A percentile compares a stretch with the other conserved stretches of the same genome.
Evolutionary conservation across 1,284 basidiomycete species (phyloP).

Genomic region (Fomitiporia mediterranea): DNA sequence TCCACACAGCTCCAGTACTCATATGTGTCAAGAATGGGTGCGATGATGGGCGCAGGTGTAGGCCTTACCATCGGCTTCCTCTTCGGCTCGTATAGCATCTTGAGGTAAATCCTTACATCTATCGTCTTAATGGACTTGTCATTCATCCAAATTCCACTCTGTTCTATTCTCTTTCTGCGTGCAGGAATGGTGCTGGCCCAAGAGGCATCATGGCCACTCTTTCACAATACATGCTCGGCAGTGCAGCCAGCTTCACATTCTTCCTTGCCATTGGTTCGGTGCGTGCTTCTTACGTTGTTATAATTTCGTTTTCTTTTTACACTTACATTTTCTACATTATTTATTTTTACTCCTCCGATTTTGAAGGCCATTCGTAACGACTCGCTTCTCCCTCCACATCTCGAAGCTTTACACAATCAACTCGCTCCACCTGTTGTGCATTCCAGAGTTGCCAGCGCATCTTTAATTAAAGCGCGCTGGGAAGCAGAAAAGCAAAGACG

Average conservation of each 20-base stretch:
- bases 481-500: slow-evolving; percentile 49
- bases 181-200: slow-evolving; percentile 86
- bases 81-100: slow-evolving; percentile 86
- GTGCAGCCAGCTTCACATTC: slow-evolving; percentile 82
- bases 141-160: slow-evolving; percentile 3
- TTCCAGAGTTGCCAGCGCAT: slow-evolving; percentile 60
- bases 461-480: slow-evolving; percentile 67
- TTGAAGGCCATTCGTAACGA: slow-evolving; percentile 75
- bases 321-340: slow-evolving; percentile 5
- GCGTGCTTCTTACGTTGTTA: slow-evolving; percentile 27
- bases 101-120: slow-evolving; percentile 48
- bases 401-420: slow-evolving; percentile 57
- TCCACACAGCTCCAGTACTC: not conserved
- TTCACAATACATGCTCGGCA: slow-evolving; percentile 92
- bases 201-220: slow-evolving; percentile 83
- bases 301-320: slow-evolving; percentile 6
- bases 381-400: slow-evolving; percentile 47
- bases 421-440: slow-evolving; percentile 48
- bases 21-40: slow-evolving; percentile 70
- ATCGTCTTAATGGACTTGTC: slow-evolving; percentile 24
- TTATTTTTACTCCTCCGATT: too few relatives aligned
- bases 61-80: slow-evolving; percentile 95
- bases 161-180: too few relatives aligned
- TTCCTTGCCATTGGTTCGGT: slow-evolving; percentile 84
- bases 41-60: slow-evolving; percentile 87